These are phyloP conservation scores for Stropharia rugosoannulata DNA, from an alignment of 768 basidiomycete species.

Conservation along the genomic window DNA sequence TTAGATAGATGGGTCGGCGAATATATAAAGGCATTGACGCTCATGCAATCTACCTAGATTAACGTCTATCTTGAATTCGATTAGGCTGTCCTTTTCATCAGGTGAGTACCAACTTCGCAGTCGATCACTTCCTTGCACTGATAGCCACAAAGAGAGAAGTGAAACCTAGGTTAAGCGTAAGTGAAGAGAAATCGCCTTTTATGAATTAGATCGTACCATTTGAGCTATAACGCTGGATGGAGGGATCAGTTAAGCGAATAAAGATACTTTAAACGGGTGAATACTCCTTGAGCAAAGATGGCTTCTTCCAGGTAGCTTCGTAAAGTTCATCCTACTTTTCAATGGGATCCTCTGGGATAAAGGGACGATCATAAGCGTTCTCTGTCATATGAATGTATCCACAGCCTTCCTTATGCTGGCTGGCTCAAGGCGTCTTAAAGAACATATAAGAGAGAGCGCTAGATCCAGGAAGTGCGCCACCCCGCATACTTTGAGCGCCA, in stretches of 20 bases:
- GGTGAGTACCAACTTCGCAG: slow-evolving; percentile 56
- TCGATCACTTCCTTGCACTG: slow-evolving; percentile 49
- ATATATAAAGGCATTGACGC: neutral
- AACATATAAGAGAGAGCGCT: too few relatives aligned
- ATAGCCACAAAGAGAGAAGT: slow-evolving; percentile 55
- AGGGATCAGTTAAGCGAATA: slow-evolving; percentile 25
- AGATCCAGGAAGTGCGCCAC: too few relatives aligned
- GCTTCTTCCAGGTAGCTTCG: slow-evolving; percentile 46
- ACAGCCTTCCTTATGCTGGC: neutral
- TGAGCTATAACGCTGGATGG: slow-evolving; percentile 11
- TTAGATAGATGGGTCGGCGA: slow-evolving; percentile 25
- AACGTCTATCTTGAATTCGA: slow-evolving; percentile 36
- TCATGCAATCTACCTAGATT: slow-evolving; percentile 28
- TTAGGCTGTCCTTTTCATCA: slow-evolving; percentile 29
- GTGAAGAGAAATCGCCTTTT: neutral
- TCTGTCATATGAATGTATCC: neutral
- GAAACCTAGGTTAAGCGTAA: slow-evolving; percentile 28
- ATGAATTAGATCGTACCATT: slow-evolving; percentile 19
- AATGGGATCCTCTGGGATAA: slow-evolving; percentile 31
- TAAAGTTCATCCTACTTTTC: slow-evolving; percentile 51
- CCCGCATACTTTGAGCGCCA: too few relatives aligned
- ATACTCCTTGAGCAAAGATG: slow-evolving; percentile 16
- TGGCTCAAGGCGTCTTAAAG: too few relatives aligned
- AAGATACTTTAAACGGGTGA: slow-evolving; percentile 43
- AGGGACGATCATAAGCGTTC: slow-evolving; percentile 20